Conservation (phyloP, 257 asterid genomes). For the Fraxinus excelsior region DNA sequence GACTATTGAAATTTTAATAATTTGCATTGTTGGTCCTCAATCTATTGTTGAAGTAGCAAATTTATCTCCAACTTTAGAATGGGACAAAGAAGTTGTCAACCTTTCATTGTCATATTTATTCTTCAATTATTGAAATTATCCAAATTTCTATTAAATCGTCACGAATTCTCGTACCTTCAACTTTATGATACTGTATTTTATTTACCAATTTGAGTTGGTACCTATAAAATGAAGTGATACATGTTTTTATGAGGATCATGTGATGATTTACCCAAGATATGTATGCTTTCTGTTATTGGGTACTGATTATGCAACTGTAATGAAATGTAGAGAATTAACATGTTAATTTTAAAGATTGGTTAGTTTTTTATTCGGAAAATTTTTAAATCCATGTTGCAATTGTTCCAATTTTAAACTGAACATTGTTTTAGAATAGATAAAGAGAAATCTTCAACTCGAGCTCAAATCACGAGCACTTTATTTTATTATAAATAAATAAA, state of each 20-base stretch:
- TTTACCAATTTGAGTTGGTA: not conserved
- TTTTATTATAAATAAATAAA: too few species aligned
- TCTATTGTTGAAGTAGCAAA: not conserved
- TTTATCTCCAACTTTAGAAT: not conserved
- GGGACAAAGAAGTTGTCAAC: not conserved
- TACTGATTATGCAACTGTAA: too few species aligned
- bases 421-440: not conserved
- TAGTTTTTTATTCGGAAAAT: too few species aligned
- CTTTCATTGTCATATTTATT: too few species aligned
- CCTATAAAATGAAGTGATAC: not conserved
- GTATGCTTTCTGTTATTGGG: not conserved
- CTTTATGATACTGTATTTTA: not conserved
- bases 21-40: not conserved
- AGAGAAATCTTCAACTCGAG: not conserved
- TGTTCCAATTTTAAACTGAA: not conserved
- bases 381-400: too few species aligned
- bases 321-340: too few species aligned
- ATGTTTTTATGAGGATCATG: too few species aligned
- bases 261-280: not conserved
- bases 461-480: too few species aligned
- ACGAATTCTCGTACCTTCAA: not conserved
- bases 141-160: not conserved
- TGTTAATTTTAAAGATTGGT: too few species aligned
- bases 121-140: not conserved
- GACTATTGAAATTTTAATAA: not conserved